phyloP scores from a whole-genome alignment of 306 rosid species.

The Lithocarpus polystachyus region DNA sequence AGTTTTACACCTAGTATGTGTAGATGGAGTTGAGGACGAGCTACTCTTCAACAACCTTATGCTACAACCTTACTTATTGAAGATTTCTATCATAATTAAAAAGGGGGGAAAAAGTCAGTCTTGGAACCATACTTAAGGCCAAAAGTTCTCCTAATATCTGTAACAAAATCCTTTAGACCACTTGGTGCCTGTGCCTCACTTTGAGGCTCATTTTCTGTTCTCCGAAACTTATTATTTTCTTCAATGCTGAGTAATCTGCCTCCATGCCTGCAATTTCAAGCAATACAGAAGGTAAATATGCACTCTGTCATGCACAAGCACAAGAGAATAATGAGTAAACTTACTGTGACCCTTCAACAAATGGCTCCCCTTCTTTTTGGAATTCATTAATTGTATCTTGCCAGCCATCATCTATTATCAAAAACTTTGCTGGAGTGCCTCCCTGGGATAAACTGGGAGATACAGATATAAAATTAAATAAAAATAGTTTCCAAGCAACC shows the following conservation, averaged over 20 bases:
- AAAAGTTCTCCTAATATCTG: slow-evolving; percentile 31
- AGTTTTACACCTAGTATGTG: not conserved
- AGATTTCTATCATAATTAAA: not conserved
- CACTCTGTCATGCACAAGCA: not conserved
- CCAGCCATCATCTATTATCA: slow-evolving; percentile 45
- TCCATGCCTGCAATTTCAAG: slow-evolving; percentile 32
- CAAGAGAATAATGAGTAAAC: not conserved
- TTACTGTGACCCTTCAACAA: slow-evolving; percentile 42
- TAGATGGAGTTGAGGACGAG: not conserved
- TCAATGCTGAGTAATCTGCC: slow-evolving; percentile 37
- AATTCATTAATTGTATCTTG: slow-evolving; percentile 40
- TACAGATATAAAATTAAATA: not conserved
- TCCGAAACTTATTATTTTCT: slow-evolving; percentile 33
- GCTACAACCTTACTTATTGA: not conserved
- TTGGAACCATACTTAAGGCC: slow-evolving; percentile 33
- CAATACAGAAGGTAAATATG: not conserved
- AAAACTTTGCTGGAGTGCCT: slow-evolving; percentile 44
- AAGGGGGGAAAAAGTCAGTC: not conserved
- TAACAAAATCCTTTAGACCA: slow-evolving; percentile 36
- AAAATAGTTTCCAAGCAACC: not conserved
- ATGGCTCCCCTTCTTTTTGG: slow-evolving; percentile 44
- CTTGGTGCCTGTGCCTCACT: slow-evolving; percentile 27
- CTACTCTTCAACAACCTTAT: not conserved
- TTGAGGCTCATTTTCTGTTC: slow-evolving; percentile 10
- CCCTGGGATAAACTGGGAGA: slow-evolving; percentile 36